These are phyloP conservation scores for Fomitopsis serialis DNA, from an alignment of 768 basidiomycete species.

Conservation along the genomic window DNA sequence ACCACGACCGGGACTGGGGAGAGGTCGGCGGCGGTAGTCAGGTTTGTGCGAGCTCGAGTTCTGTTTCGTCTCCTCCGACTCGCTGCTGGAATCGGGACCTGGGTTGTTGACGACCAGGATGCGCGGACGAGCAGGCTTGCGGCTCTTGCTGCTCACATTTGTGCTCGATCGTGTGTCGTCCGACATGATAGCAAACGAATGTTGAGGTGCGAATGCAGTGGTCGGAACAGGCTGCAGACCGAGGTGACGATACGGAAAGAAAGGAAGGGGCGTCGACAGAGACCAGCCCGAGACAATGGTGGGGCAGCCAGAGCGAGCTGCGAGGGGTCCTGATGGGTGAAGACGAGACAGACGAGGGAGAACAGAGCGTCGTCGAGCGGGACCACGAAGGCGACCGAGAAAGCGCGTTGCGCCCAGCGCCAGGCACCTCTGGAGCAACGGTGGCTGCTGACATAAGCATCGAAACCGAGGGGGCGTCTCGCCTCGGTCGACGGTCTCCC, in stretches of 20 bases:
- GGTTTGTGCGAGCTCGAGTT: conserved; percentile 18
- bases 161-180: conserved; percentile 47
- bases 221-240: neutral
- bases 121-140: conserved; percentile 26
- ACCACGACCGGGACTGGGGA: conserved; percentile 24
- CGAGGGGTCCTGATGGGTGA: neutral
- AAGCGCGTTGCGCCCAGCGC: conserved; percentile 9
- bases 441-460: conserved; percentile 17
- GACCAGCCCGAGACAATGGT: conserved; percentile 9
- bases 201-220: conserved; percentile 1
- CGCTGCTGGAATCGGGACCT: conserved; percentile 41
- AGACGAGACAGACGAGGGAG: conserved; percentile 4
- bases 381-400: conserved; percentile 19
- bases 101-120: conserved; percentile 61
- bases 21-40: conserved; percentile 21
- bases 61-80: conserved; percentile 21
- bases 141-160: conserved; percentile 25
- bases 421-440: conserved; percentile 11
- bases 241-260: conserved; percentile 6
- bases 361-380: conserved; percentile 19
- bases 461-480: neutral
- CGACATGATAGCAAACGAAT: conserved; percentile 39
- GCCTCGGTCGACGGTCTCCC: neutral
- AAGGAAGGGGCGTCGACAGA: conserved; percentile 8
- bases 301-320: neutral